Evolutionary conservation across 805 yeast genomes (phyloP), one percentile per base, ranked within the genome.

Genomic region (Jamesozyma gamospora): DNA sequence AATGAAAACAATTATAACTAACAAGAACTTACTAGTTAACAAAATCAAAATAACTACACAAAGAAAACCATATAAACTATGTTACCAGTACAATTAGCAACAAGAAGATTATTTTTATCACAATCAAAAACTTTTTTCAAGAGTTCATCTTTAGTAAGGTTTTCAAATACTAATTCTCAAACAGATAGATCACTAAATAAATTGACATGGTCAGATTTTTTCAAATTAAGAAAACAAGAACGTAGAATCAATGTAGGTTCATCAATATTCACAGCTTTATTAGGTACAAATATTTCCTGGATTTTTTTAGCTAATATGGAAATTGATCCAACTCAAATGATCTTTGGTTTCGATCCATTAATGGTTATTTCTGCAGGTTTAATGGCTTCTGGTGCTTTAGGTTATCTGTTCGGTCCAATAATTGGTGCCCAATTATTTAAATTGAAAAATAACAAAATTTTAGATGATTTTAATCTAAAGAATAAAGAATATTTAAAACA

Each of bases 281-380:
- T 71, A 7, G 86, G 94, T 2, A 74, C 84, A 17, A 66, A 70
- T 12, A 54, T 71, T 4, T 79, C 96, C 2, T 83, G 88, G 76
- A 75, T 74, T 1, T 79, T 77, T 56, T 67, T 88, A 37, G 79
- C 95, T 24, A 81, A 82, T 50, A 67, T 82, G 49, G 92, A 85
- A 56, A 76, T 92, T 44, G 96, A 90, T 58, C 82, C 90, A 28
- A 86, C 94, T 33, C 84, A 85, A 58, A 73, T 77, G 44, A 72
- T 90, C 36, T 73, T 82, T 62, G 98, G 97, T 2, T 70, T 90
- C 44, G 97, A 92, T 56, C 86, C 95, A n/a, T 68, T 84, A 50
- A 75, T 83, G 60, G 84, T 85, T 30, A 71, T 81, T 55, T 78
- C 82, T 29, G 85, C 82, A 32, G 87, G 80, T 1, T 74, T 87